Evolutionary conservation across 768 basidiomycete species (phyloP), one percentile per base, ranked within the genome.

Genomic region (Boletus rufocinnamomeus): DNA sequence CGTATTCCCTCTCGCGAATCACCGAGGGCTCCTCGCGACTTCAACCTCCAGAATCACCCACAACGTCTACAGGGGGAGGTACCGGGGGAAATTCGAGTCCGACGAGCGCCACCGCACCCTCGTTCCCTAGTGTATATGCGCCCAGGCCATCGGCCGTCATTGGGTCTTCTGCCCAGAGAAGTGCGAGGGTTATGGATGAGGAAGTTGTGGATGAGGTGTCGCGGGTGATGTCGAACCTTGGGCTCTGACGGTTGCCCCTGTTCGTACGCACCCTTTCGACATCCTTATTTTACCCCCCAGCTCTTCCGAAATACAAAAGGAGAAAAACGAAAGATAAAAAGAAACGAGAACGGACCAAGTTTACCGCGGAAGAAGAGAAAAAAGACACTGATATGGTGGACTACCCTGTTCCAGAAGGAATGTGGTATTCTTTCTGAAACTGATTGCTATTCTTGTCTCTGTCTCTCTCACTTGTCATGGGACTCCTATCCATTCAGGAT

Each of bases 121-220:
- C 83, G 13, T 93, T 93, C 76, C 91, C 91, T 16, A 92, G 89
- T 64, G 91, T 93, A 11, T 93, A 93, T 69, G 89, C 84, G 1
- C 84, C 87, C 4, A 82, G 86, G 51, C 74, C 80, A 52, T 77
- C 79, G 44, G 72, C 79, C 6, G 76, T 80, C 28, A 74, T 81
- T 17, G 80, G 80, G 50, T 66, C 77, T 25, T 77, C 79, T 52
- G 71, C 73, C 23, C 82, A 81, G 61, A 73, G 79, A 61, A 74
- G 73, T 48, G 71, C 57, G 70, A 70, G 63, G 56, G 69, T 65
- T 50, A 63, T 73, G 57, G 86, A 87, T 44, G 86, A 84, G 40
- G 84, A 84, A 46, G 76, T 76, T 27, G 80, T 83, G 54, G 86
- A 88, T 55, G 88, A 90, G 66, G 85, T 90, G 55, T 85, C 89